phyloP scores from a whole-genome alignment of 768 basidiomycete genomes.

The Podaxis sp. region DNA sequence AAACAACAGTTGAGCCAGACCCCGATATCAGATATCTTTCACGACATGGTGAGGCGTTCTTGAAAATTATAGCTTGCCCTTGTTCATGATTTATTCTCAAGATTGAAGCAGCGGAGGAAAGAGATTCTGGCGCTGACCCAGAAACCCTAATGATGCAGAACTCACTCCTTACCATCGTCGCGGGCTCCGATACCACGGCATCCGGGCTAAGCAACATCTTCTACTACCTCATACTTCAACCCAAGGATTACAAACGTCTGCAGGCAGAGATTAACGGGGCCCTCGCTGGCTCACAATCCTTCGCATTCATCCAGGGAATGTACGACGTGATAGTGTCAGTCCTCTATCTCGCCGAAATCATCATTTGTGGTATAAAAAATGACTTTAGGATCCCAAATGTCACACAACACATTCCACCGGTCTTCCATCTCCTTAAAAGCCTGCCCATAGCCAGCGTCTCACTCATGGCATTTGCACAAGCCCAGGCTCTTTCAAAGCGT shows the following conservation, averaged over 20 bases:
- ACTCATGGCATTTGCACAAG: slow-evolving; percentile 1
- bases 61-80: not conserved
- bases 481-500: slow-evolving; percentile 15
- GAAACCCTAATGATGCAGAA: not conserved
- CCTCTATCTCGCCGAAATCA: not conserved
- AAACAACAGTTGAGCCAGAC: not conserved
- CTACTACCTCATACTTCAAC: slow-evolving; percentile 23
- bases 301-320: slow-evolving; percentile 20
- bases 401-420: slow-evolving; percentile 12
- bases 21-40: not conserved
- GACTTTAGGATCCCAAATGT: slow-evolving; percentile 13
- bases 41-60: not conserved
- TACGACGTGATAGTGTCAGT: slow-evolving; percentile 21
- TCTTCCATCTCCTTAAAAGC: not conserved
- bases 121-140: not conserved
- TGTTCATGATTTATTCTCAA: not conserved
- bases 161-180: not conserved
- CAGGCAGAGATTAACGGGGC: slow-evolving; percentile 23
- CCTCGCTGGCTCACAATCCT: slow-evolving; percentile 7
- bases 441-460: slow-evolving; percentile 1
- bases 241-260: slow-evolving; percentile 17
- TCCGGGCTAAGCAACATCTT: slow-evolving; percentile 15
- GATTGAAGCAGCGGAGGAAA: not conserved
- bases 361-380: not conserved
- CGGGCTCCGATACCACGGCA: not conserved